Conservation (phyloP, 495 filamentous ascomycete species). For the Parathielavia hyrcaniae region DNA sequence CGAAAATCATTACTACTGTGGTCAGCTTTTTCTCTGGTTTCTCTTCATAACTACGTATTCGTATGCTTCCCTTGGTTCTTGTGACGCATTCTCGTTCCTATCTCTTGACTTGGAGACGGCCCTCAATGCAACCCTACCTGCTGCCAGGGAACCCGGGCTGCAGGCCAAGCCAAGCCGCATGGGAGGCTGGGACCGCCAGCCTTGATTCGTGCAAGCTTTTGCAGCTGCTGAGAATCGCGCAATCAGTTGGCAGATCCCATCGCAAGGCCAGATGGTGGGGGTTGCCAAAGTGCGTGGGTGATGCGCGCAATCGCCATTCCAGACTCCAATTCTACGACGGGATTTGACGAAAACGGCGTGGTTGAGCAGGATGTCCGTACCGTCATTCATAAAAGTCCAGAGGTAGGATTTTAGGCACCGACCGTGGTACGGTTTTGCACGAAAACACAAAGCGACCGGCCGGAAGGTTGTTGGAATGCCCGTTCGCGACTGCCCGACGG, state of each 20-base stretch:
- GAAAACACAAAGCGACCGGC: no score
- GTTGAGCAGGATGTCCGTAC: no score
- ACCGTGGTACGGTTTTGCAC: no score
- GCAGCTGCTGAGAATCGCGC: background rate
- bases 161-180: slow-evolving; percentile 9
- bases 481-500: no score
- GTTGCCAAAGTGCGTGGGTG: no score
- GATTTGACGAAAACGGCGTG: no score
- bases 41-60: background rate
- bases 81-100: background rate
- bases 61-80: slow-evolving; percentile 7
- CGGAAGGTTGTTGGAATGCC: no score
- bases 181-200: slow-evolving; percentile 8
- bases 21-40: background rate
- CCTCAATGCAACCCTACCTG: slow-evolving; percentile 7
- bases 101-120: slow-evolving; percentile 4
- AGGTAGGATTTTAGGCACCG: no score
- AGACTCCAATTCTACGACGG: no score
- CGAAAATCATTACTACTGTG: background rate
- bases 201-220: slow-evolving; percentile 7
- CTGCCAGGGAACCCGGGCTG: background rate
- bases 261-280: background rate
- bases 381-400: no score
- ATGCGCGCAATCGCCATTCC: no score
- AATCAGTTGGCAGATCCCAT: background rate